Percentiles rank a stretch among this genome's conserved stretches.
phyloP scores from a whole-genome alignment of 768 basidiomycete genomes.

The Mrakia hoshinonis region DNA sequence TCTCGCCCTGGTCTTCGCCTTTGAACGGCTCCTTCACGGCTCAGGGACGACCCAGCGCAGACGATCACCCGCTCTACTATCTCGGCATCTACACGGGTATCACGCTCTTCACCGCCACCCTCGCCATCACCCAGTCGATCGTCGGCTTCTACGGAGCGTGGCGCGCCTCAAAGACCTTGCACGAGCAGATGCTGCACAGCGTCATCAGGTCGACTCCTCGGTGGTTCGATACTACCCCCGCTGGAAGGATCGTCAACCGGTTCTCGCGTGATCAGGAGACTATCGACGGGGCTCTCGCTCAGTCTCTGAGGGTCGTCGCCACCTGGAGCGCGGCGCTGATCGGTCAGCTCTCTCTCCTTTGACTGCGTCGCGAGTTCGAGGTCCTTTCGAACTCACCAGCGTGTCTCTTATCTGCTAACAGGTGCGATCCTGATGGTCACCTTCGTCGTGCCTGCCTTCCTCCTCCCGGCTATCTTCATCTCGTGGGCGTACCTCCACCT shows the following conservation, averaged over 20 bases:
- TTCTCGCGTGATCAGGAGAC: conserved; percentile 64
- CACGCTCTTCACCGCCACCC: conserved; percentile 48
- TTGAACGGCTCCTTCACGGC: conserved; percentile 8
- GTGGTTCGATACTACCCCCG: conserved; percentile 61
- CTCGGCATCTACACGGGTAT: conserved; percentile 47
- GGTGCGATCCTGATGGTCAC: conserved; percentile 51
- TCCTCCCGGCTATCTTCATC: conserved; percentile 65
- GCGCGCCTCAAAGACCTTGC: conserved; percentile 35
- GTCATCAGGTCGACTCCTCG: conserved; percentile 77
- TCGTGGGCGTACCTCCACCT: conserved; percentile 63
- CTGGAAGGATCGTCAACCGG: conserved; percentile 47
- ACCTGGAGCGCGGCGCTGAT: conserved; percentile 67
- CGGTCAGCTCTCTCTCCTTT: conserved; percentile 41
- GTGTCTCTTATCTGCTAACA: too few relatives aligned
- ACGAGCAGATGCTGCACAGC: conserved; percentile 52
- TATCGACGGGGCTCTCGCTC: conserved; percentile 60
- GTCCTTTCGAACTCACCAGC: too few relatives aligned
- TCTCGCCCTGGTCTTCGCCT: neutral
- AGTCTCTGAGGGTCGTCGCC: conserved; percentile 56
- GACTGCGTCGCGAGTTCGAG: too few relatives aligned
- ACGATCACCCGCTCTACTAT: conserved; percentile 61
- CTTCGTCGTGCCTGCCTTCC: conserved; percentile 69
- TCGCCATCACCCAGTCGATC: conserved; percentile 36
- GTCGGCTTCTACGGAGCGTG: conserved; percentile 48
- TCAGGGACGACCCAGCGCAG: conserved; percentile 39